Evolutionary conservation across 192 early-diverging fungal genomes (phyloP).

Genomic region (Backusella macrospora): DNA sequence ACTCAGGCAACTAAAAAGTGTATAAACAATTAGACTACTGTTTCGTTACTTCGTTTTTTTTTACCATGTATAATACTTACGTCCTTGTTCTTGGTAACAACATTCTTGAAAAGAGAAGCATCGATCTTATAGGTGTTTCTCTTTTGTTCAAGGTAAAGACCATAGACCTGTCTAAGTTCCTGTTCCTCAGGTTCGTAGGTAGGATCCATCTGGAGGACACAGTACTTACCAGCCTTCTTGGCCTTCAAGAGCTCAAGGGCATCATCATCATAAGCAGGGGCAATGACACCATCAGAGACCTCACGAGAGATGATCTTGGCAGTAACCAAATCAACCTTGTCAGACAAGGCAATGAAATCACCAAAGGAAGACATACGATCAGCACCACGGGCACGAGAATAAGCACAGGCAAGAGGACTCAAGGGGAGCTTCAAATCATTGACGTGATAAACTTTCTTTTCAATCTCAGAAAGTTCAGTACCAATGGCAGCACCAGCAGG

Average conservation of each 20-base stretch:
- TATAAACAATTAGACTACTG: slow-evolving; percentile 9
- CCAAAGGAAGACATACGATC: slow-evolving; percentile 99
- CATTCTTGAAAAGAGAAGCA: slow-evolving; percentile 76
- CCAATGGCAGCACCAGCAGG: slow-evolving; percentile 98
- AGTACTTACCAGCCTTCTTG: slow-evolving; percentile 99
- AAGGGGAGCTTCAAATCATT: slow-evolving; percentile 79
- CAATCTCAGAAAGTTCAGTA: slow-evolving; percentile 73
- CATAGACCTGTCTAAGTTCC: slow-evolving; percentile 96
- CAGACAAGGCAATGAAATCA: slow-evolving; percentile 96
- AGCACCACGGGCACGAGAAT: slow-evolving; percentile 96
- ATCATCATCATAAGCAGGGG: slow-evolving; percentile 83
- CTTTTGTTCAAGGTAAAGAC: slow-evolving; percentile 88
- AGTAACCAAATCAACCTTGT: slow-evolving; percentile 86
- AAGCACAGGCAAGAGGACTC: slow-evolving; percentile 87
- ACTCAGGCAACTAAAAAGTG: slow-evolving; percentile 53
- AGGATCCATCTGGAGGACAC: slow-evolving; percentile 91
- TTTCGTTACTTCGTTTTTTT: neutral
- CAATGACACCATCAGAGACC: slow-evolving; percentile 97
- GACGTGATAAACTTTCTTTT: slow-evolving; percentile 91
- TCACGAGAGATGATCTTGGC: slow-evolving; percentile 96
- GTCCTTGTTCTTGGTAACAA: slow-evolving; percentile 82
- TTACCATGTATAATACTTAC: slow-evolving; percentile 37
- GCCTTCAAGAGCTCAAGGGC: slow-evolving; percentile 89
- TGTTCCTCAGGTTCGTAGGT: slow-evolving; percentile 80
- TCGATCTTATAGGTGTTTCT: slow-evolving; percentile 87